Base-by-base conservation (phyloP, 192 early-diverging fungal species). In the Coemansia sp. region DNA sequence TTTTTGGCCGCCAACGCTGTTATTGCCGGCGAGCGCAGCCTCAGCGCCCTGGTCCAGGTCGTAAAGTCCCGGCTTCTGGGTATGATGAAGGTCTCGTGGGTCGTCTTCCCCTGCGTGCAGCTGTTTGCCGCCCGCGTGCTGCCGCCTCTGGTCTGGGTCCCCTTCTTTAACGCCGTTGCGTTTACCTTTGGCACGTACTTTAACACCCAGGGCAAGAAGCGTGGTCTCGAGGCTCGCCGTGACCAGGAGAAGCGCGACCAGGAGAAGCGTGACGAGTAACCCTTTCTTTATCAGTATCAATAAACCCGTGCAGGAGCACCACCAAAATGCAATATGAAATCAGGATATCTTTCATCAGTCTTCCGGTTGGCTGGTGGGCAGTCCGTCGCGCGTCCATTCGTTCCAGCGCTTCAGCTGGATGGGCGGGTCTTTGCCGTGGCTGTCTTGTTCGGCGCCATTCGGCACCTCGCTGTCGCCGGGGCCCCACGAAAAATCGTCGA, bases 401-500 rank as follows among this genome's bases (percentile, higher is more conserved):
- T 54, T 57, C 67, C 67, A 70, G 46, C 67, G 67, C 67, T 38
- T 70, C 26, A 70, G 51, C 17, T 59, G 67, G 10, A 70, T 57
- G 17, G 67, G 67, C 55, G 5, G 5, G 27, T 28, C 27, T 7
- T 28, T 9, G 8, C 8, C 27, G 27, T 28, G 5, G 27, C 75
- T 68, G 11, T 42, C 52, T 30, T 41, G 46, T 44, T 82, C 85
- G 11, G 79, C 80, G 3, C 56, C 76, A n/a, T n/a, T n/a, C n/a
- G n/a, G n/a, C n/a, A n/a, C n/a, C n/a, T n/a, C n/a, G n/a, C n/a
- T n/a, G n/a, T n/a, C n/a, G n/a, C n/a, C n/a, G n/a, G n/a, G 79
- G 39, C 87, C 89, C 87, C 88, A 92, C 5, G 84, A 87, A 35
- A 94, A 94, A 47, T 94, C 91, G 58, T 91, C 89, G 59, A 93